Base-by-base conservation (phyloP, 306 rosid species). In the Trifolium fragiferum region DNA sequence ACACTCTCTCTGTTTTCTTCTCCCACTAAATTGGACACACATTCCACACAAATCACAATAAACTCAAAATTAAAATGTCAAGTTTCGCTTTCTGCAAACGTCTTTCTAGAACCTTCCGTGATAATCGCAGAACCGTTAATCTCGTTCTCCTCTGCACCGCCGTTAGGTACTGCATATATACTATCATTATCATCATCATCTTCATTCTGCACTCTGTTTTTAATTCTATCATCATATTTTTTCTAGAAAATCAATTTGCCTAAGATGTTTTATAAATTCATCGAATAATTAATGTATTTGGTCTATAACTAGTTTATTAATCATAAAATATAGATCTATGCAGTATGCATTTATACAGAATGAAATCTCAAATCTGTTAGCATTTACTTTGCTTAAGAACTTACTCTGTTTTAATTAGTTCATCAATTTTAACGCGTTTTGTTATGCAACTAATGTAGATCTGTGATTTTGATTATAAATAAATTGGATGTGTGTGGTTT, bases 141-240 rank as follows among this genome's bases (percentile, higher is more conserved):
- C 49, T 92, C 23, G 86, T 92, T 1, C 78, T 92, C 11, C 78
- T 94, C 71, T 77, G 90, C 88, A 76, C 96, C 76, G 77, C 96
- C 71, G 82, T 90, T 51, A 81, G 97, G 99, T 94, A 85, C 38
- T 3, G 15, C 7, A 7, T 23, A 4, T n/a, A n/a, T n/a, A n/a
- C 30, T 12, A 53, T 2, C 46, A 6, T 65, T n/a, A n/a, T 2
- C 2, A 21, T 21, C 51, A 47, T 33, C 51, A 10, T 8, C 54
- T 62, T 16, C 66, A 30, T 30, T 14, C 41, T 30, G 6, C 4
- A 5, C 33, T 13, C 62, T 12, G 7, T 21, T 55, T 12, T 44
- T 44, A 9, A 44, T 14, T 10, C 1, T 41, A 10, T 41, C 2
- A 37, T 37, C 11, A 3, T 41, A 10, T 10, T 10, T 41, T 38